These are phyloP conservation scores for Schoenoplectus triqueter DNA, from an alignment of 202 grass and related monocot species.

Conservation along the genomic window DNA sequence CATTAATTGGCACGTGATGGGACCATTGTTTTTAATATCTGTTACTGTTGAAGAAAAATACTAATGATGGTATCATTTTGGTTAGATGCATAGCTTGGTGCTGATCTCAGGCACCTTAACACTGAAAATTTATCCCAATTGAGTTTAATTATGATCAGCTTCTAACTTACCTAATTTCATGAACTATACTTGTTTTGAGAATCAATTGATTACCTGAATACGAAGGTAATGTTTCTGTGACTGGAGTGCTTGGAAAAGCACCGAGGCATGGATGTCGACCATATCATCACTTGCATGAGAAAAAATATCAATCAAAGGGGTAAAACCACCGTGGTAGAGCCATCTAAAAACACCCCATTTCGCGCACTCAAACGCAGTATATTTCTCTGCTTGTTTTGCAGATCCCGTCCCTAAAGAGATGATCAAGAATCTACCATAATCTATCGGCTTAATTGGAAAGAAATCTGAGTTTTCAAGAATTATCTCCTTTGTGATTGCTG, in stretches of 20 bases:
- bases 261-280: constrained; percentile 61
- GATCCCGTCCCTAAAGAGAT: constrained; percentile 66
- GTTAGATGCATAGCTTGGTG: no score
- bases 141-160: background rate
- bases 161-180: background rate
- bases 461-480: constrained; percentile 50
- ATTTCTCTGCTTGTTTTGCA: constrained; percentile 52
- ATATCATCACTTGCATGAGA: constrained; percentile 64
- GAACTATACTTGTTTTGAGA: background rate
- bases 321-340: constrained; percentile 55
- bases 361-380: constrained; percentile 51
- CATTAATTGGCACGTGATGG: no score
- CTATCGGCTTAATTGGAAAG: constrained; percentile 38
- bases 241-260: constrained; percentile 55
- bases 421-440: constrained; percentile 65
- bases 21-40: no score
- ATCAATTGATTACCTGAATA: constrained; percentile 58
- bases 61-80: no score
- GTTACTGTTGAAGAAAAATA: no score
- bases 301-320: constrained; percentile 65
- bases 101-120: no score
- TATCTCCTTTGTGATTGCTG: constrained; percentile 55
- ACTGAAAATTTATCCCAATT: no score
- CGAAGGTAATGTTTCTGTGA: constrained; percentile 58
- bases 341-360: constrained; percentile 66